phyloP scores from a whole-genome alignment of 176 grass and related monocot species.

The Bonia amplexicaulis region DNA sequence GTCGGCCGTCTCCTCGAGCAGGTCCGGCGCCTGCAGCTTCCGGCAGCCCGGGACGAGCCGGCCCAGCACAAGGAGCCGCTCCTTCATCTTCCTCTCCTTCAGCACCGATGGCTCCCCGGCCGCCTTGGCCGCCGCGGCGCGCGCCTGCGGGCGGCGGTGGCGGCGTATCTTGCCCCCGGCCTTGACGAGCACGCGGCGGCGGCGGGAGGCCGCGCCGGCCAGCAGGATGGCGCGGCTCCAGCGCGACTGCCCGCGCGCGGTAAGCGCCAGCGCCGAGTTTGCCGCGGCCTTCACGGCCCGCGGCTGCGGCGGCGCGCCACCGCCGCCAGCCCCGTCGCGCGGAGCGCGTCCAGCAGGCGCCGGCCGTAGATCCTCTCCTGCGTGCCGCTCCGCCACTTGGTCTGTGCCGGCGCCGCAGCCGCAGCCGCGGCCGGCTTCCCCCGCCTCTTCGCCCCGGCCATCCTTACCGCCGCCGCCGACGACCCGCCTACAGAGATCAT shows the following conservation, averaged over 20 bases:
- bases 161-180: slow-evolving; percentile 56
- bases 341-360: slow-evolving; percentile 78
- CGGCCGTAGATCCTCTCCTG: slow-evolving; percentile 76
- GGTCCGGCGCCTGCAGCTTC: slow-evolving; percentile 62
- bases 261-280: slow-evolving; percentile 84
- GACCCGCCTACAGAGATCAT: slow-evolving; percentile 47
- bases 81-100: slow-evolving; percentile 60
- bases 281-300: slow-evolving; percentile 76
- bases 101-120: not conserved
- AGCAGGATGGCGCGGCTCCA: slow-evolving; percentile 97
- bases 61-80: slow-evolving; percentile 71
- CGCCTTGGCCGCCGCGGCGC: not conserved
- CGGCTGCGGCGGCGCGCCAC: slow-evolving; percentile 6
- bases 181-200: slow-evolving; percentile 67
- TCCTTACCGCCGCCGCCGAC: slow-evolving; percentile 5
- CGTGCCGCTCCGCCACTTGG: slow-evolving; percentile 75
- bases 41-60: slow-evolving; percentile 83
- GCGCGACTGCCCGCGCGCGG: slow-evolving; percentile 70
- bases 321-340: slow-evolving; percentile 19
- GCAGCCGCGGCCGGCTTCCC: not conserved
- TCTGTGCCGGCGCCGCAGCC: not conserved
- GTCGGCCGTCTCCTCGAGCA: slow-evolving; percentile 89
- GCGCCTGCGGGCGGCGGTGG: slow-evolving; percentile 26
- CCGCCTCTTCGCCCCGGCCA: not conserved
- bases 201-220: slow-evolving; percentile 35